Evolutionary conservation across 306 rosid genomes (phyloP), one percentile per base, ranked within the genome.

Genomic region (Begonia peltatifolia): DNA sequence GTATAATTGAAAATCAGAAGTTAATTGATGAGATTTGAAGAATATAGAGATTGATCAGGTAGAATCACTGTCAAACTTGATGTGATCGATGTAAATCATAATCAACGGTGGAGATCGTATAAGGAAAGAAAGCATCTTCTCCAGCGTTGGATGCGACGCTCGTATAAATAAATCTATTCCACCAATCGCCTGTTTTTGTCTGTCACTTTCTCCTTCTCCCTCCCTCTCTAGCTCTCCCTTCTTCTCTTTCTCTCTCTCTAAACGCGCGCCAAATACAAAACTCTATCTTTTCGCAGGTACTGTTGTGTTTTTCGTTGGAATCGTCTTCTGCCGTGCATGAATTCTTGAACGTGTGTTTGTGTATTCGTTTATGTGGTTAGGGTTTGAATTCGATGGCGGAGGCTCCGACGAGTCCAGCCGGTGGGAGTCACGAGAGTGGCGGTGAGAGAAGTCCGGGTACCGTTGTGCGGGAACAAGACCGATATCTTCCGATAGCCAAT

Each of bases 401-500:
- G 60, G 81, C 72, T 51, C 84, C 94, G 52, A 47, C 76, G 41
- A 87, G 92, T 53, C 87, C 92, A 8, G 55, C 72, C 1, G 79
- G 74, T 6, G 84, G 77, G 47, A 78, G 80, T 64, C 90, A 81
- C 59, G 96, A 87, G 23, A 81, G 96, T 53, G 96, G 87, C 1
- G 92, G 96, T 13, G 96, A 87, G 50, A 87, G 71, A 62, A 87
- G 94, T 48, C 87, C 93, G 6, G 76, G 43, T 22, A 63, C 74
- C 7, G 68, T 56, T 2, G 79, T 76, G 0, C 71, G 92, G 12
- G 94, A 87, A 53, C 96, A 84, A 58, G 96, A 84, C 50, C 81
- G 92, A 3, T 79, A 48, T 54, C 84, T 87, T 9, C 96, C 96
- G 5, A 87, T 87, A 63, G 96, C 94, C 5, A 87, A 87, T 62